Conservation (phyloP, 768 basidiomycete species). For the Suillus fuscotomentosus region DNA sequence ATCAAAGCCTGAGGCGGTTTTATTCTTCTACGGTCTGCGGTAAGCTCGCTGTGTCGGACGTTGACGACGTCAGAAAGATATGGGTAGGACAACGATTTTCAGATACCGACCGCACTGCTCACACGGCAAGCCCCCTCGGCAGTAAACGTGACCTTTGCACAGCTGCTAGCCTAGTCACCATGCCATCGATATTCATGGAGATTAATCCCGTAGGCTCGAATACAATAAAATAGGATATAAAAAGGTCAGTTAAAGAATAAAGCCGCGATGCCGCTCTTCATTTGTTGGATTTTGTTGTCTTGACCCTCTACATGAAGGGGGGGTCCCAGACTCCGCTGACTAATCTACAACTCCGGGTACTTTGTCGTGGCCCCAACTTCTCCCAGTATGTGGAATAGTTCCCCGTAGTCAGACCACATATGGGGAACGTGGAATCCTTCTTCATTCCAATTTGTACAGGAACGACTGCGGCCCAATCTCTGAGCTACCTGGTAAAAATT, state of each 20-base stretch:
- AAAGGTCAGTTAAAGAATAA: no score
- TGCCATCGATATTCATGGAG: not conserved
- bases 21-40: not conserved
- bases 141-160: not conserved
- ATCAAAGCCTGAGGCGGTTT: not conserved
- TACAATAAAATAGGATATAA: not conserved
- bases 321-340: no score
- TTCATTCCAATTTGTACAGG: no score
- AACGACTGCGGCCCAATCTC: not conserved
- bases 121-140: constrained; percentile 8
- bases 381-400: no score
- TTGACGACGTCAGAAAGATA: constrained; percentile 18
- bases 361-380: no score
- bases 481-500: not conserved
- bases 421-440: no score
- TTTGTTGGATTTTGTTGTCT: no score
- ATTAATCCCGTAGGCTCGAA: not conserved
- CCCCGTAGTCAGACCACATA: no score
- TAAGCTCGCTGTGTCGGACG: constrained; percentile 8
- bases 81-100: constrained; percentile 20
- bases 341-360: no score
- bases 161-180: not conserved
- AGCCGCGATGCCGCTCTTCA: no score
- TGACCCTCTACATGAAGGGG: no score
- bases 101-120: constrained; percentile 25